Evolutionary conservation across 1,284 basidiomycete species (phyloP).

Genomic region (Irpex rosettiformis): DNA sequence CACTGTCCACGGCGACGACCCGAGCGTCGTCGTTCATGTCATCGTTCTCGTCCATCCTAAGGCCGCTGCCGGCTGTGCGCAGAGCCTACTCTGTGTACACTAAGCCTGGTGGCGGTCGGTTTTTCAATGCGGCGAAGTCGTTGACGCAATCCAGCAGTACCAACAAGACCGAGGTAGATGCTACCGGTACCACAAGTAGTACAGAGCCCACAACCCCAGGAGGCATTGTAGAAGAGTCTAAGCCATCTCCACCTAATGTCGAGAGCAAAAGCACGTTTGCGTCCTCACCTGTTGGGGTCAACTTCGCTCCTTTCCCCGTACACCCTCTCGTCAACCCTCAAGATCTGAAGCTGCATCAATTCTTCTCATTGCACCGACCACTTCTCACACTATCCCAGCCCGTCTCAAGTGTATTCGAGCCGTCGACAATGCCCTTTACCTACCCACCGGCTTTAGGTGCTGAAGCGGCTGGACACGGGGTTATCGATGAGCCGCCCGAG

Average conservation of each 20-base stretch:
- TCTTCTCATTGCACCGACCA: slow-evolving; percentile 75
- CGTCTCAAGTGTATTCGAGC: slow-evolving; percentile 49
- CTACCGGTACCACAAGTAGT: slow-evolving; percentile 16
- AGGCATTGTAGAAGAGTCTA: slow-evolving; percentile 22
- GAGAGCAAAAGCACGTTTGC: slow-evolving; percentile 13
- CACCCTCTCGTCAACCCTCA: slow-evolving; percentile 59
- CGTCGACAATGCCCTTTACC: slow-evolving; percentile 28
- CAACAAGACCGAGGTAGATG: slow-evolving; percentile 26
- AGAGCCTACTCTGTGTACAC: slow-evolving; percentile 77
- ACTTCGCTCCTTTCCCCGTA: slow-evolving; percentile 22
- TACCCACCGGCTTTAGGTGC: slow-evolving; percentile 10
- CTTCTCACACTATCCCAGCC: slow-evolving; percentile 64
- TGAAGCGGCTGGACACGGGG: slow-evolving; percentile 23
- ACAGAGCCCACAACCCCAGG: slow-evolving; percentile 20
- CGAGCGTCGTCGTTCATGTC: slow-evolving; percentile 31
- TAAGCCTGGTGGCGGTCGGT: slow-evolving; percentile 70
- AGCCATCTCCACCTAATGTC: slow-evolving; percentile 14
- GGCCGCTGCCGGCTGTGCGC: slow-evolving; percentile 41
- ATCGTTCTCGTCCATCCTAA: slow-evolving; percentile 47
- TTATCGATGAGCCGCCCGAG: slow-evolving; percentile 47
- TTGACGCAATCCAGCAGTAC: slow-evolving; percentile 18
- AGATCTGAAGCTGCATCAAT: slow-evolving; percentile 73
- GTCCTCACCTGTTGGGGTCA: slow-evolving; percentile 17
- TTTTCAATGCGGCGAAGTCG: slow-evolving; percentile 69
- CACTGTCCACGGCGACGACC: slow-evolving; percentile 17